Evolutionary conservation across 2,329 filamentous ascomycete genomes (phyloP), one percentile per base, ranked within the genome.

Genomic region (Colletotrichum salicis): DNA sequence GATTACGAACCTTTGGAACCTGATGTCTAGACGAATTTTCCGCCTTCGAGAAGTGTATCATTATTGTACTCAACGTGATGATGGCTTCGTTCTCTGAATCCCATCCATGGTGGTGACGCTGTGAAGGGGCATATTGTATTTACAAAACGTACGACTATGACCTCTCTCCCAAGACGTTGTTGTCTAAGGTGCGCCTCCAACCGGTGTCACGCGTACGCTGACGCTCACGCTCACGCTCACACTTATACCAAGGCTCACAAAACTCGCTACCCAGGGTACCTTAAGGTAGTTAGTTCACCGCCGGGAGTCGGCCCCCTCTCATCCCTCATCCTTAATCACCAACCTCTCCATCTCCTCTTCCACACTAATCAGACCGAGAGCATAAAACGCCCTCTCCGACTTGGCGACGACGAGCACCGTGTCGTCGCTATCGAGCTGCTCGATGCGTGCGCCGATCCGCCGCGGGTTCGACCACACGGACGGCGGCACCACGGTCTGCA

Each of bases 361-460:
- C n/a, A 94, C 87, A 3, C 90, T 91, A 73, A 97, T 82, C 69
- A 97, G 78, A 0, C 95, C 95, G 79, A 97, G 87, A 1, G 94
- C 94, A 84, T 93, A 95, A 76, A 92, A 90, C 4, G 92, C 86
- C 75, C 90, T 86, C 76, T 93, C 89, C 10, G 86, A 86, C 74
- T 88, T 87, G 58, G 88, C 88, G n/a, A 92, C 83, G 27, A 91
- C 87, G 12, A 95, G 77, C 74, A 84, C 80, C 59, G 77, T 79
- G 54, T 85, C 82, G 4, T 83, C 82, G 51, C 69, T 80, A 22
- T 79, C 81, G 7, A 86, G 78, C 77, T 87, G 85, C 67, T 84
- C 82, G 57, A 91, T 87, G 61, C 84, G 84, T 57, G 82, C 79
- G 74, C 89, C 87, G 55, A 89, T 85, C 24, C 86, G 82, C 41